Evolutionary conservation across 1,284 basidiomycete genomes (phyloP).

Genomic region (Microbotryum lychnidis-dioicae): DNA sequence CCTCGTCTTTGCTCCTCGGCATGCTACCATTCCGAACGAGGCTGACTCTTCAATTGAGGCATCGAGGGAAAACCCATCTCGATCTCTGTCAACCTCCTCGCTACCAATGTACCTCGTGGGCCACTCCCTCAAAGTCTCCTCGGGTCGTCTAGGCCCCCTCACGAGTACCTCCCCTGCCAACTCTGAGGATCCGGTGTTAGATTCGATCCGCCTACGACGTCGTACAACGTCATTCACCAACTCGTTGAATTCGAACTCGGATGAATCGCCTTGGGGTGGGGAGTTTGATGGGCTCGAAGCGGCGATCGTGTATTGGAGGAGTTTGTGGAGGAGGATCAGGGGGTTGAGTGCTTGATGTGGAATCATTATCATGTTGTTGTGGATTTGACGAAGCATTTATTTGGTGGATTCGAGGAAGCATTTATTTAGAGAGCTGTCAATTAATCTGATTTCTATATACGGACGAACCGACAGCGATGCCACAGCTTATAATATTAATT

Average conservation of each 20-base stretch:
- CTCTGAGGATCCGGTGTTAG: background rate
- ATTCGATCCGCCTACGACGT: background rate
- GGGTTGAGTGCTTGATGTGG: background rate
- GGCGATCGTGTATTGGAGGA: slow-evolving; percentile 9
- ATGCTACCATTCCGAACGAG: too few species aligned
- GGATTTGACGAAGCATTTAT: background rate
- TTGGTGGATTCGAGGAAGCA: background rate
- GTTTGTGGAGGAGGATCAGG: slow-evolving; percentile 9
- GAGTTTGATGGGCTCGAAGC: slow-evolving; percentile 12
- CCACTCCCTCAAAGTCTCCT: background rate
- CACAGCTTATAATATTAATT: too few species aligned
- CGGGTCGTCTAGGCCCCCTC: background rate
- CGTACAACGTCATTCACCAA: background rate
- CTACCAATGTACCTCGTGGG: background rate
- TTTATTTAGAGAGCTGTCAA: background rate
- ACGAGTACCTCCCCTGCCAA: background rate
- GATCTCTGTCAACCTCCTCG: slow-evolving; percentile 3
- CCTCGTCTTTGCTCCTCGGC: background rate
- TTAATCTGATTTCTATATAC: too few species aligned
- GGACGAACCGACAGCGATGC: too few species aligned
- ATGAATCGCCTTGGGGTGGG: slow-evolving; percentile 7
- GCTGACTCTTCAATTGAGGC: background rate
- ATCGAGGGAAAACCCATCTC: background rate
- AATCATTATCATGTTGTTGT: background rate
- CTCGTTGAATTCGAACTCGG: background rate